Evolutionary conservation across 2,329 filamentous ascomycete genomes (phyloP).

Genomic region (Dactylellina parvicollis): DNA sequence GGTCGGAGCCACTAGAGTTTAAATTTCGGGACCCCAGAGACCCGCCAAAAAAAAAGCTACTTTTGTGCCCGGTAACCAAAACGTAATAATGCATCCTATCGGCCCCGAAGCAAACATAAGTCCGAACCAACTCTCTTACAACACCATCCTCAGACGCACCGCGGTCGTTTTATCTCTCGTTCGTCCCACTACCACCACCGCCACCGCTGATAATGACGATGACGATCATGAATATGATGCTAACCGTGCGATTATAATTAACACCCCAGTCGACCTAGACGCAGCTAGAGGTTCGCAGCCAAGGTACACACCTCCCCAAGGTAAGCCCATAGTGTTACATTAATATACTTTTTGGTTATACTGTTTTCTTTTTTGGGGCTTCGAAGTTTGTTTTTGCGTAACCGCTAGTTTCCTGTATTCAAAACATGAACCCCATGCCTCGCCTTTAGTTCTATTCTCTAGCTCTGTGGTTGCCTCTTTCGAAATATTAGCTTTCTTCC

Average conservation of each 20-base stretch:
- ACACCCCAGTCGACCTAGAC: not conserved
- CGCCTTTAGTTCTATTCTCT: conserved; percentile 5
- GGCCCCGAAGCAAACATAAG: not conserved
- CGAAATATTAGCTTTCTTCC: not conserved
- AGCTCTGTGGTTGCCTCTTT: not conserved
- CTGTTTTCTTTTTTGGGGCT: conserved; percentile 15
- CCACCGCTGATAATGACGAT: no score
- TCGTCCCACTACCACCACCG: no score
- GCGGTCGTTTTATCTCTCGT: not conserved
- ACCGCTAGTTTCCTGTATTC: conserved; percentile 15
- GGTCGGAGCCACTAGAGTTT: conserved; percentile 10
- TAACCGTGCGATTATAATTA: not conserved
- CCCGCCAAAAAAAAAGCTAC: conserved; percentile 14
- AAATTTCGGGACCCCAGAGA: conserved; percentile 30
- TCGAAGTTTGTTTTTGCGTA: conserved; percentile 11
- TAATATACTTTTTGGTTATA: not conserved
- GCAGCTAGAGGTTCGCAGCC: not conserved
- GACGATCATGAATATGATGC: not conserved
- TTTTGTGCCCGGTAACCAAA: conserved; percentile 45
- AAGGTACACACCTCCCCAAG: not conserved
- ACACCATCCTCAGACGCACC: conserved; percentile 4
- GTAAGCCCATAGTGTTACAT: conserved; percentile 7
- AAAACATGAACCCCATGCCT: conserved; percentile 21
- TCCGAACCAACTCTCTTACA: conserved; percentile 10
- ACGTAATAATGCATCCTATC: conserved; percentile 25